A percentile compares a stretch with the other conserved stretches of the same genome.
Conservation (phyloP, 345 rosid species). For the Passiflora organensis region DNA sequence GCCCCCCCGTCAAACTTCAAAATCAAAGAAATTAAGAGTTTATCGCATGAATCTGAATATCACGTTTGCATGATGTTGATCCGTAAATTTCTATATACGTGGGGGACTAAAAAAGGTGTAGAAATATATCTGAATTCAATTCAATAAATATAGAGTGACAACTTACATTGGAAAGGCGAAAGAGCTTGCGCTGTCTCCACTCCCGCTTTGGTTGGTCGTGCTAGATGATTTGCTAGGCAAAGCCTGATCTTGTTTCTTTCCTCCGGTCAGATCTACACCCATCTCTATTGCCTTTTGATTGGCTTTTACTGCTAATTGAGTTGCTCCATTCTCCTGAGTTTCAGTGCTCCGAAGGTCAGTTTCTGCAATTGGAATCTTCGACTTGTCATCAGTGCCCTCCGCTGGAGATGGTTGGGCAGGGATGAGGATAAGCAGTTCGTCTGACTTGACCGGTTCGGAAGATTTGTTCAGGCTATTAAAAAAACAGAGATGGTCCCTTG, state of each 20-base stretch:
- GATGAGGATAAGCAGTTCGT: constrained; percentile 32
- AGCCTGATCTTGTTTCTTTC: constrained; percentile 18
- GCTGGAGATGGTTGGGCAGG: constrained; percentile 26
- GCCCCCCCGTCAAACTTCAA: constrained; percentile 37
- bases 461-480: constrained; percentile 22
- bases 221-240: constrained; percentile 31
- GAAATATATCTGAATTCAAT: too few relatives aligned
- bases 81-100: background rate
- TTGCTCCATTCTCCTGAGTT: constrained; percentile 13
- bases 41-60: background rate
- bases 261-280: constrained; percentile 8
- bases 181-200: constrained; percentile 35
- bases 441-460: constrained; percentile 34
- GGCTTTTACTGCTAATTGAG: constrained; percentile 4
- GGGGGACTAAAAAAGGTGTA: background rate
- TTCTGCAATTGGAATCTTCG: constrained; percentile 9
- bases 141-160: too few relatives aligned
- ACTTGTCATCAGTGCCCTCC: background rate
- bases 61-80: background rate
- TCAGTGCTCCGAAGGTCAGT: constrained; percentile 2
- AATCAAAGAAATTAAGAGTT: too few relatives aligned
- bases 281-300: background rate
- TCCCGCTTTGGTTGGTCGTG: constrained; percentile 24
- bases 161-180: constrained; percentile 62
- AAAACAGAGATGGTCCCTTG: constrained; percentile 20